Conservation (phyloP, 2,329 filamentous ascomycete species). For the Fusarium incarnatum region DNA sequence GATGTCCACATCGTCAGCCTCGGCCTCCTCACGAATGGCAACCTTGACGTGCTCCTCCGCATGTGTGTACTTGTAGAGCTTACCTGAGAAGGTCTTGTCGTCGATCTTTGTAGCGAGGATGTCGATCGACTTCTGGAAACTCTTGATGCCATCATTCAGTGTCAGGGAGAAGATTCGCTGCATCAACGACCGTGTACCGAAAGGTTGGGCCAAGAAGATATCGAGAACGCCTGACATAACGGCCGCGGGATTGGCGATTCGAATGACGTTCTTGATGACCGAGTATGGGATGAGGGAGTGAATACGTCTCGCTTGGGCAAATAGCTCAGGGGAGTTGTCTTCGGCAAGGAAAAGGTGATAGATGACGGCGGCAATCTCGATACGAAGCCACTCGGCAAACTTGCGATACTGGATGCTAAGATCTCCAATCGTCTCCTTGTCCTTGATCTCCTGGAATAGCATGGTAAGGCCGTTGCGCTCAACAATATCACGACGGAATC, state of each 20-base stretch:
- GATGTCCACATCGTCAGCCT: constrained; percentile 80
- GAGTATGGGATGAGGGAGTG: constrained; percentile 95
- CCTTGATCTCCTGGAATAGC: constrained; percentile 91
- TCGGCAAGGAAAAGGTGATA: constrained; percentile 98
- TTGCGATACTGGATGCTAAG: constrained; percentile 96
- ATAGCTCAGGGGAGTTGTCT: constrained; percentile 96
- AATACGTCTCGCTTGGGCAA: constrained; percentile 92
- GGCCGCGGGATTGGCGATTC: constrained; percentile 93
- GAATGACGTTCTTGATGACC: constrained; percentile 94
- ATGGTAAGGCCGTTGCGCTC: constrained; percentile 86
- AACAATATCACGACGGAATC: constrained; percentile 75
- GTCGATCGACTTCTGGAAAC: constrained; percentile 89
- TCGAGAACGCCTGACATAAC: constrained; percentile 98
- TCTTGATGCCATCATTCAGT: constrained; percentile 87
- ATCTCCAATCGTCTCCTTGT: constrained; percentile 87
- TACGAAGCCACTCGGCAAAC: constrained; percentile 97
- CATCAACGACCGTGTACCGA: constrained; percentile 88
- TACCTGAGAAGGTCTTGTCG: constrained; percentile 82
- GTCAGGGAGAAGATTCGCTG: constrained; percentile 95
- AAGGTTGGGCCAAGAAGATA: constrained; percentile 94
- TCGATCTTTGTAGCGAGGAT: constrained; percentile 79
- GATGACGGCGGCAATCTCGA: constrained; percentile 94
- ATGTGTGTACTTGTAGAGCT: constrained; percentile 83
- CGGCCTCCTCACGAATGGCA: constrained; percentile 78
- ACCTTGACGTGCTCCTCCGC: constrained; percentile 80